Percentiles rank a stretch among this genome's conserved stretches.
Evolutionary conservation across 2,329 filamentous ascomycete species (phyloP).

Genomic region (Fusarium sp.): DNA sequence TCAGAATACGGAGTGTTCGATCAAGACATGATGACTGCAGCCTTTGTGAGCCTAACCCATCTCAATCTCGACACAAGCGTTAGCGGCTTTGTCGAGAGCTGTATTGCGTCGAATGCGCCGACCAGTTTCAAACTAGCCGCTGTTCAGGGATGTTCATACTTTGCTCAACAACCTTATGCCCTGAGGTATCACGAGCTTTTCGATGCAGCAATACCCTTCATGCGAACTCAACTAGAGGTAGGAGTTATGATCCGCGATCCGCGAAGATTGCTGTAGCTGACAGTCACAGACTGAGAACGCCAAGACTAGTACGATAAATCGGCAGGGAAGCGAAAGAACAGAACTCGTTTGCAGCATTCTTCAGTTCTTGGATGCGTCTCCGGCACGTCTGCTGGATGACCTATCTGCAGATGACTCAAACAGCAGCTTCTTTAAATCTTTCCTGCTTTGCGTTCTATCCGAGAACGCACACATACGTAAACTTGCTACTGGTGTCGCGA

Average conservation of each 20-base stretch:
- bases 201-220: constrained; percentile 65
- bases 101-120: constrained; percentile 68
- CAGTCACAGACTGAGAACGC: constrained; percentile 30
- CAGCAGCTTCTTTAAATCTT: constrained; percentile 59
- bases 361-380: constrained; percentile 67
- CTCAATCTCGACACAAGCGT: constrained; percentile 70
- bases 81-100: constrained; percentile 66
- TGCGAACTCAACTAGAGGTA: constrained; percentile 69
- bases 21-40: constrained; percentile 72
- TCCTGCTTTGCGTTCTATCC: constrained; percentile 66
- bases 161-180: constrained; percentile 64
- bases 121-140: constrained; percentile 71
- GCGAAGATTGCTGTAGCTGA: constrained; percentile 3
- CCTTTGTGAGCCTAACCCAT: constrained; percentile 73
- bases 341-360: constrained; percentile 59
- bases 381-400: constrained; percentile 48
- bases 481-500: constrained; percentile 61
- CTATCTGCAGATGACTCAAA: constrained; percentile 42
- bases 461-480: constrained; percentile 62
- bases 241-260: constrained; percentile 20
- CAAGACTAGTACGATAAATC: constrained; percentile 22
- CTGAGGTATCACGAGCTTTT: constrained; percentile 67
- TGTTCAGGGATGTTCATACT: constrained; percentile 71
- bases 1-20: constrained; percentile 66
- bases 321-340: constrained; percentile 24